Conservation (phyloP, 805 yeast genomes). For the Yarrowia deformans region DNA sequence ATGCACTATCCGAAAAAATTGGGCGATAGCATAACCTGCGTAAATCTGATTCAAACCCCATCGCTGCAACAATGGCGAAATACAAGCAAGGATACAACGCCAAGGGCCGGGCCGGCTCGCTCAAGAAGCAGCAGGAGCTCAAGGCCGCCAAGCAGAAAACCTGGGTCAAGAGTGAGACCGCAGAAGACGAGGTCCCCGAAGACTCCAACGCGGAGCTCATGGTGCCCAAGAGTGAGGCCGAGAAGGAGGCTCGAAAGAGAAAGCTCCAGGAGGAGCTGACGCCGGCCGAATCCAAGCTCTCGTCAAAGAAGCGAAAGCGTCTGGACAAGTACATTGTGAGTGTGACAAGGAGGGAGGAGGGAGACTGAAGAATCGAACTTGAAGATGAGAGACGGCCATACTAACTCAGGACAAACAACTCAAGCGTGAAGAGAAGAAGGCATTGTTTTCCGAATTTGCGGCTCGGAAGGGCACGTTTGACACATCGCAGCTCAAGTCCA, state of each 20-base stretch:
- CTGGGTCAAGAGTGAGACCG: constrained; percentile 33
- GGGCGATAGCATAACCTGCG: constrained; percentile 20
- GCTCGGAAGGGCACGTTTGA: constrained; percentile 67
- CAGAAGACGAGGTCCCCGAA: constrained; percentile 40
- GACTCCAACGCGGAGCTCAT: constrained; percentile 67
- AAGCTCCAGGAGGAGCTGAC: constrained; percentile 64
- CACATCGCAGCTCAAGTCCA: constrained; percentile 69
- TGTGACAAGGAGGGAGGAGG: background rate
- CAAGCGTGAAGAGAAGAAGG: constrained; percentile 85
- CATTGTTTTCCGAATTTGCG: constrained; percentile 54
- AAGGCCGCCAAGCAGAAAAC: constrained; percentile 54
- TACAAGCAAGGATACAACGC: constrained; percentile 82
- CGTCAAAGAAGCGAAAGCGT: constrained; percentile 74
- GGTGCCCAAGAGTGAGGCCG: constrained; percentile 68
- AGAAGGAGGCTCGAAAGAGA: constrained; percentile 69
- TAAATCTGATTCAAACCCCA: constrained; percentile 10
- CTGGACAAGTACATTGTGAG: constrained; percentile 78
- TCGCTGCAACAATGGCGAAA: constrained; percentile 66
- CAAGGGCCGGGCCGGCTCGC: constrained; percentile 84
- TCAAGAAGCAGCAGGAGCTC: constrained; percentile 76
- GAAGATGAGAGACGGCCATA: background rate
- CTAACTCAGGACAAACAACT: constrained; percentile 67
- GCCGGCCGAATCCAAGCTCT: constrained; percentile 69
- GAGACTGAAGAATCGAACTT: too few species aligned
- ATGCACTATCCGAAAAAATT: constrained; percentile 17